Base-by-base conservation (phyloP, 177 flowering plant genomes). In the Vitis hybrid region DNA sequence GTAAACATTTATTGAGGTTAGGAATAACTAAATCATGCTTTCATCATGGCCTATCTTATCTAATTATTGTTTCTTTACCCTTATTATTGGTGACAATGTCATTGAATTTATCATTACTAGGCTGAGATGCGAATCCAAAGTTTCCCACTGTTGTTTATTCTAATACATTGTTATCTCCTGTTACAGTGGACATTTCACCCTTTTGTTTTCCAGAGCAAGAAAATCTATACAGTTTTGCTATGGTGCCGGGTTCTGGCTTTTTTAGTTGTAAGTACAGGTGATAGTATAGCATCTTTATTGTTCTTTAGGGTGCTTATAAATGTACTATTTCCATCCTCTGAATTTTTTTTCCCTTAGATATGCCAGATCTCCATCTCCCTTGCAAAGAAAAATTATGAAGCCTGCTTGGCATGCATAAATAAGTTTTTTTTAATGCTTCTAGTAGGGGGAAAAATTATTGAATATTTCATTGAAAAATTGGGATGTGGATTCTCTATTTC, bases 101-200 rank as follows among this genome's bases (percentile, higher is more conserved):
- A 4, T 14, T 54, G 56, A 54, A 54, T 17, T 14, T 14, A 12
- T 54, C 56, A 54, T 40, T 40, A 40, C 5, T 40, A 5, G 45
- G 45, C 45, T 40, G 45, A 7, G 45, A 40, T 40, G 45, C 0
- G 8, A 40, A 40, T 40, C 45, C 8, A 7, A 1, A 14, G 15
- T 54, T 54, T 13, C 5, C 12, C 4, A 54, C 17, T 15, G 18
- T 12, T 54, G 17, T 2, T 49, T 64, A 32, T 68, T 63, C 63
- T 75, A 62, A 68, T 45, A 32, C 7, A 15, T 23, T 0, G 51
- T 10, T 70, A 18, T 65, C 18, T 69, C 70, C 34, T 77, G 48
- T 61, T 87, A 85, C 90, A 91, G 97, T 93, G 98, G 96, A 88
- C 93, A 17, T 84, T 91, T 69, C 88, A 89, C 76, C 98, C 98